Conservation (phyloP, 2,329 filamentous ascomycete genomes). For the Shiraia bambusicola region DNA sequence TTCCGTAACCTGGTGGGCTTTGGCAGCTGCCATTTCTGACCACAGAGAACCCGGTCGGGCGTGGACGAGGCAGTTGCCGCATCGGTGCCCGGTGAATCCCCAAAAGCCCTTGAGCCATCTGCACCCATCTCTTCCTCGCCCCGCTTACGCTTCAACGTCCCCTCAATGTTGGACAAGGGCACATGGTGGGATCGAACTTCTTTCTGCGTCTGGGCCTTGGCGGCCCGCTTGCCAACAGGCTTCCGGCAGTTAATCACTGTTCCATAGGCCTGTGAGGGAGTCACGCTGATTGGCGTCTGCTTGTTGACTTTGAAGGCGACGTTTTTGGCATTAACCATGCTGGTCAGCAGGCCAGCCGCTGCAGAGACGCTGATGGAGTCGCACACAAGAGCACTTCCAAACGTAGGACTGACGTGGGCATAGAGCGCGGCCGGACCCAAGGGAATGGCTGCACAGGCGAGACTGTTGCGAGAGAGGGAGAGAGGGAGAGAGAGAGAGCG, state of each 20-base stretch:
- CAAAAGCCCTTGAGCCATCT: slow-evolving; percentile 5
- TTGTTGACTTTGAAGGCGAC: slow-evolving; percentile 44
- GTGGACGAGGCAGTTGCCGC: slow-evolving; percentile 9
- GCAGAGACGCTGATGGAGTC: slow-evolving; percentile 19
- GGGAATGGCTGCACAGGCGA: slow-evolving; percentile 1
- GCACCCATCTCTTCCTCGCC: slow-evolving; percentile 9
- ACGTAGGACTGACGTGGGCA: slow-evolving; percentile 11
- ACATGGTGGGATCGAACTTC: slow-evolving; percentile 36
- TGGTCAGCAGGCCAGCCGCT: slow-evolving; percentile 40
- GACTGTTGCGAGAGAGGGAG: slow-evolving; percentile 4
- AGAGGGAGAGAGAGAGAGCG: slow-evolving; percentile 22
- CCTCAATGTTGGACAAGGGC: slow-evolving; percentile 31
- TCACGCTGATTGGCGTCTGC: slow-evolving; percentile 32
- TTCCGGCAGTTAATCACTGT: slow-evolving; percentile 41
- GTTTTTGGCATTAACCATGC: slow-evolving; percentile 43
- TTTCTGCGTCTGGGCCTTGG: slow-evolving; percentile 22
- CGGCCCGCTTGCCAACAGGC: slow-evolving; percentile 28
- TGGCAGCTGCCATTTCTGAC: slow-evolving; percentile 23
- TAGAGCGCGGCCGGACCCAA: slow-evolving; percentile 7
- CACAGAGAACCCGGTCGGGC: slow-evolving; percentile 16
- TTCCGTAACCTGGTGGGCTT: slow-evolving; percentile 33
- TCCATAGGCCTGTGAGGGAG: slow-evolving; percentile 33
- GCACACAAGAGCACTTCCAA: slow-evolving; percentile 17
- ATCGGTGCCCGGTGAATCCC: slow-evolving; percentile 5
- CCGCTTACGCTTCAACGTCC: slow-evolving; percentile 31